These are phyloP conservation scores for Globisporangium radiosum DNA, from an alignment of 352 stramenopile genomes.

Conservation along the genomic window DNA sequence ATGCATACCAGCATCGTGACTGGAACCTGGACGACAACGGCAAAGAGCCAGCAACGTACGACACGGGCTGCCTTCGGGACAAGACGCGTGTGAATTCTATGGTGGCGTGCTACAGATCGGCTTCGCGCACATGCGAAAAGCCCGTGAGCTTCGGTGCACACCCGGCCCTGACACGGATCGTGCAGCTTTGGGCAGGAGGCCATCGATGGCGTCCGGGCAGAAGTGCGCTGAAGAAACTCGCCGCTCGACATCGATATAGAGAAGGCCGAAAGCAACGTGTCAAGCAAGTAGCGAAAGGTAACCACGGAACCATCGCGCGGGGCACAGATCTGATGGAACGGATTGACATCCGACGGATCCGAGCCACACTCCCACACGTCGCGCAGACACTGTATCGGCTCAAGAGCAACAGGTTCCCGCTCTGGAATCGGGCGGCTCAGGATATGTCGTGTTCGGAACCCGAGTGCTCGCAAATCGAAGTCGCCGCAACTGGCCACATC, in stretches of 20 bases:
- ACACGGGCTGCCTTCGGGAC: too few relatives aligned
- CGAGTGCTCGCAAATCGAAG: not conserved
- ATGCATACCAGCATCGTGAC: too few relatives aligned
- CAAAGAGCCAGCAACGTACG: too few relatives aligned
- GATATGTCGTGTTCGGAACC: not conserved
- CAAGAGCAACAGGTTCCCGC: slow-evolving; percentile 1
- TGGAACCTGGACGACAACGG: too few relatives aligned
- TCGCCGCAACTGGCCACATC: not conserved
- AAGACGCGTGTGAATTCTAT: too few relatives aligned
- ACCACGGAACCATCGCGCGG: not conserved
- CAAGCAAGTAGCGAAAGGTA: not conserved
- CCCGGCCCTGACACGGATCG: not conserved
- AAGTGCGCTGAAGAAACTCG: not conserved
- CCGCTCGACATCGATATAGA: not conserved
- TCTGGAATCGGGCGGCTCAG: not conserved
- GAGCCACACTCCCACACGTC: not conserved
- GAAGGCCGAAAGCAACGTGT: not conserved
- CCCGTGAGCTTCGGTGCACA: not conserved
- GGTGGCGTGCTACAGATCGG: not conserved
- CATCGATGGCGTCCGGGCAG: not conserved
- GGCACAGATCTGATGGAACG: not conserved
- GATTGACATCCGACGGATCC: not conserved
- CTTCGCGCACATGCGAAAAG: not conserved
- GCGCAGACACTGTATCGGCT: slow-evolving; percentile 1
- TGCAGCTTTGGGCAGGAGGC: not conserved